Conservation (phyloP, 495 filamentous ascomycete species). For the Penicillium pancosmium region DNA sequence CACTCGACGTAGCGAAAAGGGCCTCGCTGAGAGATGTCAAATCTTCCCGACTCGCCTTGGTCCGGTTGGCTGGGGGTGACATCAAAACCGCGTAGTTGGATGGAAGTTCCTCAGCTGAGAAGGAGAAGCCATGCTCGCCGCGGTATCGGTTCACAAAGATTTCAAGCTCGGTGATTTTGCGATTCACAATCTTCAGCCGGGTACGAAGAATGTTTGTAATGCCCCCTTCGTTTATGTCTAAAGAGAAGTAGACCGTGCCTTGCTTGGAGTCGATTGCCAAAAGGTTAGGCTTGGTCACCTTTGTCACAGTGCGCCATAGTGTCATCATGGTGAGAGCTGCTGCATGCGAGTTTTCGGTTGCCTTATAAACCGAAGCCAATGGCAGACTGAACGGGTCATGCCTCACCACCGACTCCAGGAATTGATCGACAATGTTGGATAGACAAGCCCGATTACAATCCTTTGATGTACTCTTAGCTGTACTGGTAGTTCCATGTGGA, state of each 20-base stretch:
- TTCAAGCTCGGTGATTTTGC: constrained; percentile 14
- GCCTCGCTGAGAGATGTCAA: neutral
- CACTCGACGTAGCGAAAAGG: neutral
- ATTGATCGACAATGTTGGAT: constrained; percentile 1
- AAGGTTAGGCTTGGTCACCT: constrained; percentile 8
- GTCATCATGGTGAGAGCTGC: constrained; percentile 16
- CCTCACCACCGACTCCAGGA: constrained; percentile 9
- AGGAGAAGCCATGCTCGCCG: constrained; percentile 18
- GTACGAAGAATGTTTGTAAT: constrained; percentile 4
- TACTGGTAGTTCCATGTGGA: neutral
- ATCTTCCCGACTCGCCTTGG: neutral
- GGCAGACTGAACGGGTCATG: constrained; percentile 15
- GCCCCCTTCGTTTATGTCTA: constrained; percentile 8
- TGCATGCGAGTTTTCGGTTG: constrained; percentile 15
- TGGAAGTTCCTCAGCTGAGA: constrained; percentile 8
- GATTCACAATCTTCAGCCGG: constrained; percentile 6
- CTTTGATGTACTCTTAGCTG: neutral
- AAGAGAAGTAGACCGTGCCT: constrained; percentile 12
- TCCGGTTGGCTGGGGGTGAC: constrained; percentile 8
- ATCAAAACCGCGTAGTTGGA: constrained; percentile 9
- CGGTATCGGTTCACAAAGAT: constrained; percentile 14
- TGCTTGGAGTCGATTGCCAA: constrained; percentile 16
- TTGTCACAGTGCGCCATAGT: constrained; percentile 13
- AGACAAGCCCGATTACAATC: neutral
- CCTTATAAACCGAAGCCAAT: constrained; percentile 9